Evolutionary conservation across 106 monocot species (phyloP).

Genomic region (Platanthera guangdongensis): DNA sequence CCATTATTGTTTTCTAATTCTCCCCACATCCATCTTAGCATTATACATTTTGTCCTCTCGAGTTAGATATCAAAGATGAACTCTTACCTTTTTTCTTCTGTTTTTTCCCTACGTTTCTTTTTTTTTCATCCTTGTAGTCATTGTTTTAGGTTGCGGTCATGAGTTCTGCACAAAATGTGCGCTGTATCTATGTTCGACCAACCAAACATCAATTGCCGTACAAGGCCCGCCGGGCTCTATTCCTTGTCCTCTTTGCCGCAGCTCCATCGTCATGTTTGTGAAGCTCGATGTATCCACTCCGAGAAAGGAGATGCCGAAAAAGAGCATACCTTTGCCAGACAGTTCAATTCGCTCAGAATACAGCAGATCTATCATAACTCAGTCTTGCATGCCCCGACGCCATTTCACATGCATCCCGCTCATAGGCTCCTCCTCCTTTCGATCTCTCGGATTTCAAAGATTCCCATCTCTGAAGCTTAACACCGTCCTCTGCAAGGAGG

Average conservation of each 20-base stretch:
- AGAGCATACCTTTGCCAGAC: constrained; percentile 36
- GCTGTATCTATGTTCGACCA: constrained; percentile 67
- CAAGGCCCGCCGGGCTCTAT: constrained; percentile 57
- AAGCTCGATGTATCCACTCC: constrained; percentile 31
- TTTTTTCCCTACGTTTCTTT: background rate
- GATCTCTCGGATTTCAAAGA: constrained; percentile 40
- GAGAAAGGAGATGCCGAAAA: constrained; percentile 26
- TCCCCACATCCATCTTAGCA: no score
- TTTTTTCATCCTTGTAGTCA: background rate
- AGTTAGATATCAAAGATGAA: no score
- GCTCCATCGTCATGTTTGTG: constrained; percentile 42
- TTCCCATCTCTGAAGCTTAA: constrained; percentile 36
- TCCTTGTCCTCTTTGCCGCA: constrained; percentile 73
- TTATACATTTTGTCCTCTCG: no score
- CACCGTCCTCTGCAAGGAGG: constrained; percentile 41
- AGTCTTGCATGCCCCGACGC: background rate
- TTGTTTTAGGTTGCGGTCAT: constrained; percentile 56
- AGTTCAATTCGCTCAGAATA: constrained; percentile 19
- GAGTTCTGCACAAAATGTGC: constrained; percentile 90
- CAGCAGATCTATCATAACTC: constrained; percentile 20
- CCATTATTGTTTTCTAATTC: no score
- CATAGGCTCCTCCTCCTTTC: constrained; percentile 28
- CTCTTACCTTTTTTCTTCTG: no score
- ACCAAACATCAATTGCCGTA: constrained; percentile 20
- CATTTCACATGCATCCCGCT: constrained; percentile 10